Percentiles rank a stretch among this genome's conserved stretches.
Conservation (phyloP, 73 alveolate species). For the Paramecium sonneborni region DNA sequence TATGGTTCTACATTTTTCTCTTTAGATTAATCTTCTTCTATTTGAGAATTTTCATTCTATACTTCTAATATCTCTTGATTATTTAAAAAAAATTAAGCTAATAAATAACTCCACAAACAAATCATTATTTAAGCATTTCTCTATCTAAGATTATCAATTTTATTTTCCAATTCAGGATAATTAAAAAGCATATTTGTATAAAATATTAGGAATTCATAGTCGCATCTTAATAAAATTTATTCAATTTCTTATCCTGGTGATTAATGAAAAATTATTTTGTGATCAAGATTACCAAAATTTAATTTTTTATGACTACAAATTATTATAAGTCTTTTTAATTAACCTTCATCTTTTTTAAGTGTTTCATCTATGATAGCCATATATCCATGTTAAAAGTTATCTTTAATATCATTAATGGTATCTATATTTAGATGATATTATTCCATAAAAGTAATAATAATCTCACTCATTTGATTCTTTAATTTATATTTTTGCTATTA, state of each 20-base stretch:
- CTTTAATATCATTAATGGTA: background rate
- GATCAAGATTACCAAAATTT: background rate
- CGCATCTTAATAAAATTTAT: background rate
- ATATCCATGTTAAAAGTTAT: background rate
- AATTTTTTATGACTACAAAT: background rate
- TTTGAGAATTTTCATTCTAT: background rate
- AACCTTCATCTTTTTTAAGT: background rate
- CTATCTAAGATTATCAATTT: background rate
- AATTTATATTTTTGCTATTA: background rate
- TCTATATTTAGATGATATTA: background rate
- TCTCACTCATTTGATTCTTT: background rate
- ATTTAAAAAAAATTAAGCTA: background rate
- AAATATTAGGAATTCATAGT: background rate
- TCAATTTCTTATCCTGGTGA: background rate
- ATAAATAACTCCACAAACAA: background rate
- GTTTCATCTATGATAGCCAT: background rate
- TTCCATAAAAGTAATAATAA: background rate
- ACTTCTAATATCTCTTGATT: background rate
- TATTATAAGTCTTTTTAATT: background rate
- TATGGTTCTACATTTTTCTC: background rate
- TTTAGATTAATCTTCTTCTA: background rate
- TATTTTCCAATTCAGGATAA: background rate
- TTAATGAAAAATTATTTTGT: background rate
- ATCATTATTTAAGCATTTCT: background rate
- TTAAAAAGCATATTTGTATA: slow-evolving; percentile 8